A percentile compares a stretch with the other conserved stretches of the same genome.
Conservation (phyloP, 306 rosid species). For the Prunus davidiana region DNA sequence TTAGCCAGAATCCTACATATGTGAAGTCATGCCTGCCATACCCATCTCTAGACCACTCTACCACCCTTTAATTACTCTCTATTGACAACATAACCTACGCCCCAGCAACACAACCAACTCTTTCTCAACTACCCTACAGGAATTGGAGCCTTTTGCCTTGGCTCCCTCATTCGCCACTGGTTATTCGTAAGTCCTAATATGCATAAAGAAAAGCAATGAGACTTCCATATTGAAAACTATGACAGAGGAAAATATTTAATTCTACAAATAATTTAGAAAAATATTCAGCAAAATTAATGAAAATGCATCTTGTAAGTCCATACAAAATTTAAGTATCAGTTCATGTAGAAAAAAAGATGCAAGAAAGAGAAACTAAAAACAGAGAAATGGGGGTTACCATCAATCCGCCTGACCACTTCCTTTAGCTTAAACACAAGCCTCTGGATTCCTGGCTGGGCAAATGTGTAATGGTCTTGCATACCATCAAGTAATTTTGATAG, state of each 20-base stretch:
- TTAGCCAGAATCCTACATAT: neutral
- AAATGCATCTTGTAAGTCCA: neutral
- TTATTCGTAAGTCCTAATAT: neutral
- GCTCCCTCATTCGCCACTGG: neutral
- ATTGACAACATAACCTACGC: neutral
- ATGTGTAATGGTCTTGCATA: conserved; percentile 97
- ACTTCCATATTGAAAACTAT: neutral
- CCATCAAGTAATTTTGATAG: conserved; percentile 89
- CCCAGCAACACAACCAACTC: neutral
- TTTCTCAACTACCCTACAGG: neutral
- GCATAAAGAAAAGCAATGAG: neutral
- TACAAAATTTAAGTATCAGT: neutral
- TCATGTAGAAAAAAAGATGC: neutral
- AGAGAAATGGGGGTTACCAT: conserved; percentile 45
- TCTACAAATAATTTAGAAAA: neutral
- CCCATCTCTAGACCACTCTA: neutral
- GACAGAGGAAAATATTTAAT: neutral
- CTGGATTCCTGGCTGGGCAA: conserved; percentile 98
- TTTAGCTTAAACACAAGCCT: conserved; percentile 91
- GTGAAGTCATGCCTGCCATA: neutral
- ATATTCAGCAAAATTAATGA: neutral
- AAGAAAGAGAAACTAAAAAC: neutral
- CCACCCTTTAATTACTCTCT: neutral
- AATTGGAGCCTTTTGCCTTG: neutral
- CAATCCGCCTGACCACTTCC: conserved; percentile 88